A percentile compares a stretch with the other conserved stretches of the same genome.
phyloP scores from a whole-genome alignment of 441 rosid genomes.

The Erodium chrysanthum region DNA sequence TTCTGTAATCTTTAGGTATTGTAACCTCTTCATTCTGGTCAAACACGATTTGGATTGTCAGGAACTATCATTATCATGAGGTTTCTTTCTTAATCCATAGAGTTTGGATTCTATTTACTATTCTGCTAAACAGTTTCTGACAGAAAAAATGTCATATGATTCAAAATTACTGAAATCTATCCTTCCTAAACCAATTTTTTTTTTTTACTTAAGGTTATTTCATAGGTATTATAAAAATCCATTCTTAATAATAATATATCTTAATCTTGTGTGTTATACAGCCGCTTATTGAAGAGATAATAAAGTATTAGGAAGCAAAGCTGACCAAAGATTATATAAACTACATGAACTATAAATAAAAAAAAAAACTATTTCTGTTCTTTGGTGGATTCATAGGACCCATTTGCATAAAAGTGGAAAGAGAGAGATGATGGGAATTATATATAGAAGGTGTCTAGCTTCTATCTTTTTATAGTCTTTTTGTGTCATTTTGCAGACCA shows the following conservation, averaged over 20 bases:
- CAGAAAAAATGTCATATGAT: not conserved
- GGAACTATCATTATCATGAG: not conserved
- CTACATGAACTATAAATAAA: not conserved
- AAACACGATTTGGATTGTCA: not conserved
- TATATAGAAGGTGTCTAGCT: not conserved
- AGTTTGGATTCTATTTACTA: not conserved
- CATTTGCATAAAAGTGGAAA: slow-evolving; percentile 6
- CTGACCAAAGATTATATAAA: slow-evolving; percentile 3
- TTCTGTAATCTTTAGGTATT: not conserved
- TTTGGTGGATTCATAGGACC: slow-evolving; percentile 8
- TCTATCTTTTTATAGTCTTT: not conserved
- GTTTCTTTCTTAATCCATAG: not conserved
- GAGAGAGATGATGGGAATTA: not conserved
- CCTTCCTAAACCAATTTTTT: not conserved
- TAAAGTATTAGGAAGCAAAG: not conserved
- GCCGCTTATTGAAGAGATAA: not conserved
- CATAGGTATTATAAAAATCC: not conserved
- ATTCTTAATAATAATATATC: not conserved
- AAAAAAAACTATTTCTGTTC: not conserved
- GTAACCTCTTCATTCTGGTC: not conserved
- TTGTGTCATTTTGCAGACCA: slow-evolving; percentile 1
- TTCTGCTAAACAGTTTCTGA: not conserved
- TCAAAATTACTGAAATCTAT: not conserved
- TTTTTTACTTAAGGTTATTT: not conserved
- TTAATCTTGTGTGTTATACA: not conserved